Percentiles rank a stretch among this genome's conserved stretches.
Conservation (phyloP, 306 rosid genomes). For the Trichosanthes cucumerina region DNA sequence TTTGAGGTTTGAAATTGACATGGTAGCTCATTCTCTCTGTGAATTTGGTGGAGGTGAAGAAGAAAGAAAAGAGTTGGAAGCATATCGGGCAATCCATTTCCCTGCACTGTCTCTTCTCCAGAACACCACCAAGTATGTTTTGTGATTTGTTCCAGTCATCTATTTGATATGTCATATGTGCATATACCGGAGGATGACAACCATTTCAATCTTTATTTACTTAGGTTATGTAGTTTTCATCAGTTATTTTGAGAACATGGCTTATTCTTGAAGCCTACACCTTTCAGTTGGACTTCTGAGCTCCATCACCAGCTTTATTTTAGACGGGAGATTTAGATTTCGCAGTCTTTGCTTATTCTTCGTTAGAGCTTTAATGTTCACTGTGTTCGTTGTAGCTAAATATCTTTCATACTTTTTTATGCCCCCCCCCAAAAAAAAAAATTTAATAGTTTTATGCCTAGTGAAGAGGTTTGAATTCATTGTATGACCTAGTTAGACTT, state of each 20-base stretch:
- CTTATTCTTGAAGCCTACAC: not conserved
- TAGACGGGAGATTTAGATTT: not conserved
- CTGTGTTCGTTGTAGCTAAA: not conserved
- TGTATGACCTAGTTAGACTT: not conserved
- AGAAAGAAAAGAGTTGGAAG: conserved; percentile 79
- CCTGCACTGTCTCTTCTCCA: conserved; percentile 62
- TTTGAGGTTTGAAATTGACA: conserved; percentile 97
- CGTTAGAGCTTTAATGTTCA: not conserved
- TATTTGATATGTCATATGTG: not conserved
- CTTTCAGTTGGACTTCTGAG: not conserved
- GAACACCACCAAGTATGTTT: conserved; percentile 59
- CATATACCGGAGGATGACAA: not conserved
- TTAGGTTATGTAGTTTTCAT: not conserved
- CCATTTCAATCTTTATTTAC: not conserved
- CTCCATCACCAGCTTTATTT: not conserved
- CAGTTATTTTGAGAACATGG: not conserved
- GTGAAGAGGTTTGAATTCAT: not conserved
- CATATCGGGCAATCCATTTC: conserved; percentile 81
- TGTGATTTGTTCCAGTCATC: not conserved
- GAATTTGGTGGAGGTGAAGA: conserved; percentile 94
- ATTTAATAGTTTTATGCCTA: not conserved
- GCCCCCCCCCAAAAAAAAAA: not conserved
- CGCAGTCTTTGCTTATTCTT: not conserved
- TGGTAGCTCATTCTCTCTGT: conserved; percentile 96
- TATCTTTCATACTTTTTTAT: not conserved